A percentile compares a stretch with the other conserved stretches of the same genome.
phyloP scores from a whole-genome alignment of 129 eudicot species.

The Tagetes patula region DNA sequence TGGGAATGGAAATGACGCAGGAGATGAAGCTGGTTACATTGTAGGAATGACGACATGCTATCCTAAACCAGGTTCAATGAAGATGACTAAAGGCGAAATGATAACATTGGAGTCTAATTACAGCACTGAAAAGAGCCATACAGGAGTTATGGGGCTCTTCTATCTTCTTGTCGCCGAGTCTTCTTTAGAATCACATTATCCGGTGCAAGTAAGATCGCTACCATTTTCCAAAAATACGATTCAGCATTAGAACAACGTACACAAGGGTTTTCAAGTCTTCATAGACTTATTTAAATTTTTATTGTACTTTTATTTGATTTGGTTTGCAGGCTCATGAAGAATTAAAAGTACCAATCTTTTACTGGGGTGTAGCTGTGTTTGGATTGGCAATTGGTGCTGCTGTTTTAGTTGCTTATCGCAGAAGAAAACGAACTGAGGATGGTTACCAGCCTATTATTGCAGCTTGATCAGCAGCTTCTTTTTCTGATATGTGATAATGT shows the following conservation, averaged over 20 bases:
- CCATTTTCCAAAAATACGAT: neutral
- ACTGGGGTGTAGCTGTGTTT: conserved; percentile 31
- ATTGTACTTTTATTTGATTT: neutral
- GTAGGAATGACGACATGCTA: conserved; percentile 89
- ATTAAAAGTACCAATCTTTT: conserved; percentile 14
- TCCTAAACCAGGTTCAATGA: conserved; percentile 66
- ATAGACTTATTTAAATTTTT: neutral
- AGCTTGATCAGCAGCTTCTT: neutral
- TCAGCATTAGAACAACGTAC: neutral
- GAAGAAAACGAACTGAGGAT: conserved; percentile 20
- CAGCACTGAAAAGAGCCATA: conserved; percentile 50
- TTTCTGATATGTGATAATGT: neutral
- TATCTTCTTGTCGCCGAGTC: conserved; percentile 63
- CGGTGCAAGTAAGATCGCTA: conserved; percentile 43
- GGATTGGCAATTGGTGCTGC: conserved; percentile 37
- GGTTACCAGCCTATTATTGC: conserved; percentile 29
- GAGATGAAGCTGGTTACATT: conserved; percentile 77
- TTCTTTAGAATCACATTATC: conserved; percentile 16
- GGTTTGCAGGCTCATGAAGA: conserved; percentile 26
- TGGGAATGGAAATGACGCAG: conserved; percentile 61
- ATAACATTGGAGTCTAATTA: conserved; percentile 61
- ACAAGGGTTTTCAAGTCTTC: too few relatives aligned
- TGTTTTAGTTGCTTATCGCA: conserved; percentile 24
- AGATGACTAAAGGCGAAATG: conserved; percentile 52
- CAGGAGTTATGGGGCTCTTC: conserved; percentile 86